phyloP scores from a whole-genome alignment of 192 early-diverging fungal genomes.

The Entomortierella lignicola region DNA sequence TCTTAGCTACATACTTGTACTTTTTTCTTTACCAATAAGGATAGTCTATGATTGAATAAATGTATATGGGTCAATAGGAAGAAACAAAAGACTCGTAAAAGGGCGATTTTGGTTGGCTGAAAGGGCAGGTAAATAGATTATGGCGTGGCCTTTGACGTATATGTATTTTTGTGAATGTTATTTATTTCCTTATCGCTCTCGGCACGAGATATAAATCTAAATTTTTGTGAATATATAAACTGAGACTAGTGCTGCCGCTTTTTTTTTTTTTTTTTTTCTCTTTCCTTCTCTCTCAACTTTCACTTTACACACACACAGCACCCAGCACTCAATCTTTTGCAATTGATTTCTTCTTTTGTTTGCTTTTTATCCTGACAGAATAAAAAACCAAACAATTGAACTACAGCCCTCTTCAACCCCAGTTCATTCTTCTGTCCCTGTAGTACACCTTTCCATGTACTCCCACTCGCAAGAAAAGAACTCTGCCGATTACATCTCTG shows the following conservation, averaged over 20 bases:
- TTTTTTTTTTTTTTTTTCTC: not conserved
- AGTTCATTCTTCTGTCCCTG: slow-evolving; percentile 12
- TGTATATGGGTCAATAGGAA: not conserved
- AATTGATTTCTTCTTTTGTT: not conserved
- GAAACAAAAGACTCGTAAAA: not conserved
- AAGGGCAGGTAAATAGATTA: no score
- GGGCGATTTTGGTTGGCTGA: no score
- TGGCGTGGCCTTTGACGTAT: no score
- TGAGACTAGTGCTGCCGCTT: not conserved
- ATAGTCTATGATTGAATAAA: no score
- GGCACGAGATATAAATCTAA: no score
- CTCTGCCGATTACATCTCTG: slow-evolving; percentile 91
- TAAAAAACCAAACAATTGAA: slow-evolving; percentile 19
- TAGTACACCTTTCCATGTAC: slow-evolving; percentile 71
- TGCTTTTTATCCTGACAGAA: slow-evolving; percentile 31
- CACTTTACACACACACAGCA: not conserved
- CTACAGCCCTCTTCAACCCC: slow-evolving; percentile 7
- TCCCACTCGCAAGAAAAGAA: slow-evolving; percentile 86
- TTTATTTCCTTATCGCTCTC: no score
- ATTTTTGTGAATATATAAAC: no score
- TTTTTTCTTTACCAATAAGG: no score
- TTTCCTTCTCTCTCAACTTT: not conserved
- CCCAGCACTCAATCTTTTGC: not conserved
- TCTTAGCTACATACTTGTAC: no score
- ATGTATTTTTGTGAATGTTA: no score